These are phyloP conservation scores for Arabidopsis lyrata DNA, from an alignment of 441 rosid genomes.

Conservation along the genomic window DNA sequence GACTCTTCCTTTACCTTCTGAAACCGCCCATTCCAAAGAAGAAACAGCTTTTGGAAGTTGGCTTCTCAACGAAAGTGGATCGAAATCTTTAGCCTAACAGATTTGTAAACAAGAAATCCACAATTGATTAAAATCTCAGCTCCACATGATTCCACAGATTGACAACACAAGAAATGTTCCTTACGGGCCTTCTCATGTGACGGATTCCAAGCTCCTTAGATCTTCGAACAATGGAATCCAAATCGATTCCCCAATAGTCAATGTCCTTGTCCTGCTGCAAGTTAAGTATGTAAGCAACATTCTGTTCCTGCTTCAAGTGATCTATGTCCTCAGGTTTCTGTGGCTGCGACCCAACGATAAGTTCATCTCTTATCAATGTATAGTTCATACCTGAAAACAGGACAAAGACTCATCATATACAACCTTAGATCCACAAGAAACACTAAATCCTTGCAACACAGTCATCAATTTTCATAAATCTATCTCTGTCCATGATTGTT, in stretches of 20 bases:
- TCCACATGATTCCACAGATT: constrained; percentile 9
- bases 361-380: constrained; percentile 68
- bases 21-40: constrained; percentile 82
- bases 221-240: constrained; percentile 59
- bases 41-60: constrained; percentile 85
- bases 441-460: neutral
- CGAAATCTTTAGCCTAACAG: constrained; percentile 81
- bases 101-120: constrained; percentile 15
- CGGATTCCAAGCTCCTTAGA: constrained; percentile 66
- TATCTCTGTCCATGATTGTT: neutral
- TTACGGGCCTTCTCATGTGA: constrained; percentile 93
- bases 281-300: constrained; percentile 86
- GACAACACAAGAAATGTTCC: constrained; percentile 21
- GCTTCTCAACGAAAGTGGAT: constrained; percentile 81
- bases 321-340: constrained; percentile 86
- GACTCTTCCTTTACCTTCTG: constrained; percentile 77
- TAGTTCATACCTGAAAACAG: constrained; percentile 85
- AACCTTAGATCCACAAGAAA: constrained; percentile 1
- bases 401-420: constrained; percentile 3
- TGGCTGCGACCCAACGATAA: constrained; percentile 93
- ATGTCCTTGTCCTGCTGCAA: constrained; percentile 89
- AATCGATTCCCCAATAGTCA: constrained; percentile 82
- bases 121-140: neutral
- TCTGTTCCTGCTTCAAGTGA: constrained; percentile 74
- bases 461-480: neutral